Evolutionary conservation across 495 filamentous ascomycete species (phyloP), one percentile per base, ranked within the genome.

Genomic region (Pseudevernia furfuracea): DNA sequence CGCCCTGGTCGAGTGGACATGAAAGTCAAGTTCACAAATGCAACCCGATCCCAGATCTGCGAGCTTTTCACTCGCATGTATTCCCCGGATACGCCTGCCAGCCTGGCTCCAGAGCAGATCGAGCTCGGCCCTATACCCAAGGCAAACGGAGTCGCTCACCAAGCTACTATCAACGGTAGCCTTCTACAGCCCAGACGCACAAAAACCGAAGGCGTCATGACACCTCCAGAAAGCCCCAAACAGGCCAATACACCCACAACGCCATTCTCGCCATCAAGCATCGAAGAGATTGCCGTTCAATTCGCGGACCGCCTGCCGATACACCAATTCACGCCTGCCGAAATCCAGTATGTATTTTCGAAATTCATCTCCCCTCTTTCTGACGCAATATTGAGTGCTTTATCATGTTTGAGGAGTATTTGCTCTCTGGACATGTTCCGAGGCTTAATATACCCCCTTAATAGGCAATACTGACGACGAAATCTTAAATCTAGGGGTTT

Each of bases 51-150:
- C 8, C 87, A 91, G 64, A 85, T 88, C 38, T 68, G 75, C 32
- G 84, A 90, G 71, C 74, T 93, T 1, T 94, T 92, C 70, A 72
- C 81, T 53, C 81, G 88, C 10, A 89, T 92, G 74, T 93, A 92
- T 65, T 80, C 84, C 58, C 75, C 75, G 15, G 74, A 77, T 58
- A 64, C 66, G 0, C 64, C 63, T 25, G n/a, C 34, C 30, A 58
- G 43, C 32, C 17, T 46, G n/a, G 19, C 17, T n/a, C 39, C 53
- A 10, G 52, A 56, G 39, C 38, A 58, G 21, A 37, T 32, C 1
- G 36, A 58, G 30, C 25, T 46, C 28, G 61, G 30, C 30, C 25
- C 23, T 34, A 9, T 19, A 32, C 39, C 17, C 4, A 21, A 30
- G 17, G 58, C 25, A 10, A 60, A 44, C 10, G 39, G 58, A 46